These are phyloP conservation scores for Trichoderma atrobrunneum DNA, from an alignment of 2,329 filamentous ascomycete species.

Conservation along the genomic window DNA sequence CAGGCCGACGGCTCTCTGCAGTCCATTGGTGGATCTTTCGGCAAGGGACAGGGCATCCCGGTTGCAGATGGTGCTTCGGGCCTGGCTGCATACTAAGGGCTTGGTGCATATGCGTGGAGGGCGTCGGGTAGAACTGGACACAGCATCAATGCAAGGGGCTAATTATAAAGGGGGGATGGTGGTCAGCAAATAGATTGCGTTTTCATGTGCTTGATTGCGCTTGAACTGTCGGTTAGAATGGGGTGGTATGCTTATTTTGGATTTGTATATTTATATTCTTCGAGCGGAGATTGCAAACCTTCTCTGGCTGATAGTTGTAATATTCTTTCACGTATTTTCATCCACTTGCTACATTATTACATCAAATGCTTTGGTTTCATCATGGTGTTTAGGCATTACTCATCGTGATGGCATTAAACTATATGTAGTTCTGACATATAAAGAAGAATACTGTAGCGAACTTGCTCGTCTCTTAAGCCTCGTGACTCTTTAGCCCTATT, in stretches of 20 bases:
- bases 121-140: background rate
- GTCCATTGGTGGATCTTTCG: slow-evolving; percentile 22
- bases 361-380: background rate
- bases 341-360: background rate
- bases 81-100: slow-evolving; percentile 18
- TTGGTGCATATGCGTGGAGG: background rate
- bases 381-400: background rate
- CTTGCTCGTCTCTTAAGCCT: background rate
- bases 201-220: background rate
- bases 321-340: background rate
- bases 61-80: slow-evolving; percentile 21
- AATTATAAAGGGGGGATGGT: background rate
- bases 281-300: background rate
- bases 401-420: background rate
- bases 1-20: slow-evolving; percentile 23
- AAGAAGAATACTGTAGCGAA: background rate
- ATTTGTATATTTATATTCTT: background rate
- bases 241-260: background rate
- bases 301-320: background rate
- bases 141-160: background rate
- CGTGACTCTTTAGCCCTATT: slow-evolving; percentile 7
- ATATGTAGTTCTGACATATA: background rate
- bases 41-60: slow-evolving; percentile 20
- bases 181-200: background rate
- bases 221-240: background rate